phyloP scores from a whole-genome alignment of 23 red algal genomes.

The Cyanidium caldarium region DNA sequence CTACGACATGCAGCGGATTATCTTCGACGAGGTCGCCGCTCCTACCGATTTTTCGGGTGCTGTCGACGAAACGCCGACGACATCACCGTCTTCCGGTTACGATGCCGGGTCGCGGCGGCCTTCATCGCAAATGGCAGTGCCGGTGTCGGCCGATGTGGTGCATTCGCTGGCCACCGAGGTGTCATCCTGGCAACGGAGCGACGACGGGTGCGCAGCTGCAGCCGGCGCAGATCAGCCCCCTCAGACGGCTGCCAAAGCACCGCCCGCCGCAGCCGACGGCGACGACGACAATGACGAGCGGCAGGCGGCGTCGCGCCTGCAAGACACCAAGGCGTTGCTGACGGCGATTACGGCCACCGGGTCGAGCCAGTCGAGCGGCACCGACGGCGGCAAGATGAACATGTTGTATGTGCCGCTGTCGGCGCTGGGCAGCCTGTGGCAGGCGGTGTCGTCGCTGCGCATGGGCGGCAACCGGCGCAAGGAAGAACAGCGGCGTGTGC shows the following conservation, averaged over 20 bases:
- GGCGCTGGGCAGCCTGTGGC: background rate
- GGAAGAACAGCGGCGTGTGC: background rate
- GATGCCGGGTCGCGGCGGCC: background rate
- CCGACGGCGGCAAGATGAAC: background rate
- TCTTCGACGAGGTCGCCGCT: constrained; percentile 11
- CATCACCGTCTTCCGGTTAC: no score
- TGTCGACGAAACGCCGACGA: no score
- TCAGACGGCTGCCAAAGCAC: no score
- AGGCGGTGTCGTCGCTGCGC: background rate
- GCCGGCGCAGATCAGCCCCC: background rate
- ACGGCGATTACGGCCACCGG: background rate
- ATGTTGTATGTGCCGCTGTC: background rate
- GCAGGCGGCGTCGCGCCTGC: background rate
- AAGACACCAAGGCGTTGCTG: background rate
- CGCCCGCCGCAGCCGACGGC: background rate
- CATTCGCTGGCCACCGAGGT: background rate
- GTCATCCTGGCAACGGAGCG: background rate
- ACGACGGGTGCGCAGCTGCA: no score
- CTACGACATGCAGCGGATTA: constrained; percentile 12
- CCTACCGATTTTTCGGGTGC: background rate
- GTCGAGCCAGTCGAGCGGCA: background rate
- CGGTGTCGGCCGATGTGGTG: background rate
- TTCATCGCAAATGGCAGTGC: background rate
- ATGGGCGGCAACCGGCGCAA: background rate
- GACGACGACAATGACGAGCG: background rate